Base-by-base conservation (phyloP, 2,329 filamentous ascomycete genomes). In the Pyrenophora graminea region DNA sequence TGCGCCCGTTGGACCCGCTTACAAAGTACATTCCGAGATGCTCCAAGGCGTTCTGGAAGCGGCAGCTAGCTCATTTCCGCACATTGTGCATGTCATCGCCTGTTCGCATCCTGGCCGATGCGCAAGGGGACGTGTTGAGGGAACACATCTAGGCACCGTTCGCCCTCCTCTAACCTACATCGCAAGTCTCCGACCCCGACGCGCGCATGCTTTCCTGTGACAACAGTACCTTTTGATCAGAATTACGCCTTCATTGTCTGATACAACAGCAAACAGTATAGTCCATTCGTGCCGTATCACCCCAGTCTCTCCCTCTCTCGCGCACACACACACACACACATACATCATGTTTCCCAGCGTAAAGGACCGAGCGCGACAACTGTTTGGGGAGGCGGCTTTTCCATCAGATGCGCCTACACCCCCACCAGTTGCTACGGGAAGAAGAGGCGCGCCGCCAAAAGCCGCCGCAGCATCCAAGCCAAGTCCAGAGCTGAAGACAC, bases 281-380 rank as follows among this genome's bases (percentile, higher is more conserved):
- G 5, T 41, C 37, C 21, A 36, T 31, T 17, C 39, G 39, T 48
- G 45, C 48, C 45, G 36, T 42, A 12, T 31, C 21, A 48, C 23
- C 36, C 34, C 45, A 27, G 30, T 23, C 30, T 10, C 33, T 32
- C 25, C 7, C 23, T 25, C 23, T 7, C 23, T 7, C 8, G 7
- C 21, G 7, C 7, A 23, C 21, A 23, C 7, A 23, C 7, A 23
- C 21, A 23, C 7, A 23, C 21, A 23, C 21, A 30, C 9, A 33
- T 41, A 51, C 51, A 54, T 51, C 21, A 62, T 62, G 59, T 62
- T 61, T 47, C 52, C 57, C 49, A 60, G 59, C 43, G 59, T 62
- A 15, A 63, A 61, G 48, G 58, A 63, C 48, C 48, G 60, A 54
- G 55, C 48, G 32, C 51, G 48, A 36, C 55, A 58, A 39, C 25